phyloP scores from a whole-genome alignment of 441 rosid genomes.

The Populus hybrid region DNA sequence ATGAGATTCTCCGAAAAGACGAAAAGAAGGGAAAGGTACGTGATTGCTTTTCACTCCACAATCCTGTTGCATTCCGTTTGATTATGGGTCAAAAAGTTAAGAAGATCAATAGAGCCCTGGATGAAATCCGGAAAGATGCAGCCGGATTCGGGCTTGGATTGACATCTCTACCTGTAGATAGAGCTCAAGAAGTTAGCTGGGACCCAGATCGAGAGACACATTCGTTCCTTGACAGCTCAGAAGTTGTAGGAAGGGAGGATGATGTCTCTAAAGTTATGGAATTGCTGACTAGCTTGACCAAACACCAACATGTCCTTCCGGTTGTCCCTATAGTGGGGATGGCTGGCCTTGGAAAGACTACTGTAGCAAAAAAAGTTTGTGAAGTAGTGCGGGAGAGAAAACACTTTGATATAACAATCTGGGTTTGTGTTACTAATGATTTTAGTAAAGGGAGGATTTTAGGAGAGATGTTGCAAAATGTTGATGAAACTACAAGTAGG shows the following conservation, averaged over 20 bases:
- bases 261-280: conserved; percentile 10
- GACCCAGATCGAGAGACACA: background rate
- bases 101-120: no score
- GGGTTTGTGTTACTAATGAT: conserved; percentile 23
- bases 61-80: no score
- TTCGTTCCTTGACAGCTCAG: conserved; percentile 5
- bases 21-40: no score
- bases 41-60: no score
- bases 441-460: conserved; percentile 16
- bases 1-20: no score
- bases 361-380: conserved; percentile 20
- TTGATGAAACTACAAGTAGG: background rate
- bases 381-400: background rate
- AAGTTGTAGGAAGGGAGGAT: conserved; percentile 22
- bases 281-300: background rate
- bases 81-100: no score
- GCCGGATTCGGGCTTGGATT: background rate
- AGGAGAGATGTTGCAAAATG: background rate
- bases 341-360: conserved; percentile 32
- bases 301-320: background rate
- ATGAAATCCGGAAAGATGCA: background rate
- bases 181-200: background rate
- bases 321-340: conserved; percentile 20
- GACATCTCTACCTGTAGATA: background rate
- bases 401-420: conserved; percentile 8